A percentile compares a stretch with the other conserved stretches of the same genome.
phyloP scores from a whole-genome alignment of 2,329 filamentous ascomycete genomes.

The Chaetomium sp. region DNA sequence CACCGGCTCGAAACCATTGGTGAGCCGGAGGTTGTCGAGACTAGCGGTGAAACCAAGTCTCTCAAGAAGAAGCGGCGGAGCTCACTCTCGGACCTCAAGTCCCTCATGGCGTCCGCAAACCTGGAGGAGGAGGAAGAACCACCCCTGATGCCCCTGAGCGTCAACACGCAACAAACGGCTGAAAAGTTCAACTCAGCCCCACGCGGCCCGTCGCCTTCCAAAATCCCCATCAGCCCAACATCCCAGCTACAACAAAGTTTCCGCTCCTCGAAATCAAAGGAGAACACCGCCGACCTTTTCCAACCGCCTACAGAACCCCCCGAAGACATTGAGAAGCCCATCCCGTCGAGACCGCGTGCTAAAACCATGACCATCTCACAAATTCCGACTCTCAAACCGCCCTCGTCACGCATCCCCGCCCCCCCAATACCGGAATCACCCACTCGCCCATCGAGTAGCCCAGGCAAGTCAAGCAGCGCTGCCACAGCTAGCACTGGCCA shows the following conservation, averaged over 20 bases:
- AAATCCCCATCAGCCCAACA: conserved; percentile 48
- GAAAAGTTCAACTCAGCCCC: conserved; percentile 52
- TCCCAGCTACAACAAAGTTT: conserved; percentile 23
- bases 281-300: conserved; percentile 32
- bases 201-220: conserved; percentile 27
- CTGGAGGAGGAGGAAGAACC: conserved; percentile 37
- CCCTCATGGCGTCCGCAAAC: conserved; percentile 55
- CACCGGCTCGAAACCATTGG: conserved; percentile 54
- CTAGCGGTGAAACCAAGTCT: conserved; percentile 30
- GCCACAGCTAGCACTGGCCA: conserved; percentile 21
- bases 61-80: conserved; percentile 77
- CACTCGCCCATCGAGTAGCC: conserved; percentile 31
- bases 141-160: conserved; percentile 40
- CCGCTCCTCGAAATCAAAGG: conserved; percentile 43
- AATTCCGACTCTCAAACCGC: conserved; percentile 47
- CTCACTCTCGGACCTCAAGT: conserved; percentile 76
- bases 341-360: conserved; percentile 29
- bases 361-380: conserved; percentile 48
- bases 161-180: conserved; percentile 47
- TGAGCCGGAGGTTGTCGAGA: conserved; percentile 44
- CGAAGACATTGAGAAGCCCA: conserved; percentile 18
- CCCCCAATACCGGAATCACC: conserved; percentile 24
- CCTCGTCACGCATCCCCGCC: conserved; percentile 26
- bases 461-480: conserved; percentile 27
- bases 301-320: conserved; percentile 16